Conservation (phyloP, 768 basidiomycete species). For the Lanmaoa pseudosensibilis region DNA sequence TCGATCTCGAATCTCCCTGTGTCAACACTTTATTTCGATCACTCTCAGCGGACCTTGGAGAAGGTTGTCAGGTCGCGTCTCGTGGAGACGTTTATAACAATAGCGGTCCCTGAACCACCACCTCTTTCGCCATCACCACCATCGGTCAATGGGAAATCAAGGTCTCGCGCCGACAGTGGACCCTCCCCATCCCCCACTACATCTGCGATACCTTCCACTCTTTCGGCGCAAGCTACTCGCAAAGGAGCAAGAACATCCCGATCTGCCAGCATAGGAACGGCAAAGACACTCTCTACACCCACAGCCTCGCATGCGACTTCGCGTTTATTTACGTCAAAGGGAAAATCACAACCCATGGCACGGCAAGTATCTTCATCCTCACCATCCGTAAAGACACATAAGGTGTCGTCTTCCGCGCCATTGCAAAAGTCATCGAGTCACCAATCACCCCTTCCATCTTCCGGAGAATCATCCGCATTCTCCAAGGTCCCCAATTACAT, state of each 20-base stretch:
- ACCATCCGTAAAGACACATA: conserved; percentile 21
- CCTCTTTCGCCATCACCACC: conserved; percentile 28
- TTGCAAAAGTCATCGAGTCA: conserved; percentile 27
- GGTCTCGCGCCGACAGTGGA: conserved; percentile 29
- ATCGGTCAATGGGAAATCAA: conserved; percentile 23
- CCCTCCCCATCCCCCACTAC: conserved; percentile 12
- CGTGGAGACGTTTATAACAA: conserved; percentile 73
- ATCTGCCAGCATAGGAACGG: conserved; percentile 15
- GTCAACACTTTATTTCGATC: conserved; percentile 47
- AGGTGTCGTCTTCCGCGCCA: conserved; percentile 24
- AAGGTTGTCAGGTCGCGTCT: conserved; percentile 69
- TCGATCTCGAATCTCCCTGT: conserved; percentile 21
- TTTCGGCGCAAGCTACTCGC: conserved; percentile 8
- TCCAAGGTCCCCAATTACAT: conserved; percentile 60
- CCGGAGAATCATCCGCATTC: conserved; percentile 11
- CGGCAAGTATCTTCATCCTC: conserved; percentile 23
- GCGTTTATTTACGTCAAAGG: conserved; percentile 14
- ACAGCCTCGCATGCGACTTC: conserved; percentile 4
- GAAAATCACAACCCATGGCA: conserved; percentile 16
- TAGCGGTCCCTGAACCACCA: conserved; percentile 42
- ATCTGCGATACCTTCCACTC: background rate
- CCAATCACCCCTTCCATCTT: conserved; percentile 22
- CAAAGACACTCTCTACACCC: conserved; percentile 16
- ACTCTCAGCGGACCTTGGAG: conserved; percentile 70
- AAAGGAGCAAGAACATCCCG: conserved; percentile 15